phyloP scores from a whole-genome alignment of 192 early-diverging fungal species.

The Neocallimastix lanati region DNA sequence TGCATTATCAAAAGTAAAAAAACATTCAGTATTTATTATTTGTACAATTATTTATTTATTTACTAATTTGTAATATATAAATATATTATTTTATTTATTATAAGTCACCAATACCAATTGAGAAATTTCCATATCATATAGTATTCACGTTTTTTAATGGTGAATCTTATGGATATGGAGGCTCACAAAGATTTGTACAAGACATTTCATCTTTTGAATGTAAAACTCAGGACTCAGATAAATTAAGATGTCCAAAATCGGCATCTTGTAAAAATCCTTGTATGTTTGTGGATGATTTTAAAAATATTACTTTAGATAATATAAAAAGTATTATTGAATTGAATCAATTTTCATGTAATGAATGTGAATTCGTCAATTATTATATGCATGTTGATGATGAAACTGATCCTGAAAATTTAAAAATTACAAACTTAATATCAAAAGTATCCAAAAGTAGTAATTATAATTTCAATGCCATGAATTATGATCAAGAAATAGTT shows the following conservation, averaged over 20 bases:
- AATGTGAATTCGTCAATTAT: background rate
- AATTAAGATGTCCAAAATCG: slow-evolving; percentile 9
- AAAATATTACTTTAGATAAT: slow-evolving; percentile 35
- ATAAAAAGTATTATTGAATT: slow-evolving; percentile 55
- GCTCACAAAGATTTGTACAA: slow-evolving; percentile 61
- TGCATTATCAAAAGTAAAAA: slow-evolving; percentile 39
- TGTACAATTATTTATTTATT: background rate
- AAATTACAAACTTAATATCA: background rate
- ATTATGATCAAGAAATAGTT: no score
- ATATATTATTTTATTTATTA: background rate
- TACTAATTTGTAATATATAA: background rate
- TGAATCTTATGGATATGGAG: slow-evolving; percentile 56
- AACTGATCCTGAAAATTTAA: slow-evolving; percentile 1
- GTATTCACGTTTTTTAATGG: slow-evolving; percentile 54
- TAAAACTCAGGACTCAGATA: slow-evolving; percentile 13
- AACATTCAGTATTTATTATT: background rate
- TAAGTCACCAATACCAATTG: slow-evolving; percentile 19
- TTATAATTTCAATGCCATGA: no score
- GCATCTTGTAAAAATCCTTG: slow-evolving; percentile 43
- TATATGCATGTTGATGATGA: slow-evolving; percentile 22
- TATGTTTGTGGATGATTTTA: slow-evolving; percentile 35
- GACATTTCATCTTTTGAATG: slow-evolving; percentile 47
- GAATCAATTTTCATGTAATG: slow-evolving; percentile 1
- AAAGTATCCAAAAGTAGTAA: background rate
- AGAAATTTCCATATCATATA: slow-evolving; percentile 40